These are phyloP conservation scores for Ceratobasidium sp. DNA, from an alignment of 1,284 basidiomycete species.

Conservation along the genomic window DNA sequence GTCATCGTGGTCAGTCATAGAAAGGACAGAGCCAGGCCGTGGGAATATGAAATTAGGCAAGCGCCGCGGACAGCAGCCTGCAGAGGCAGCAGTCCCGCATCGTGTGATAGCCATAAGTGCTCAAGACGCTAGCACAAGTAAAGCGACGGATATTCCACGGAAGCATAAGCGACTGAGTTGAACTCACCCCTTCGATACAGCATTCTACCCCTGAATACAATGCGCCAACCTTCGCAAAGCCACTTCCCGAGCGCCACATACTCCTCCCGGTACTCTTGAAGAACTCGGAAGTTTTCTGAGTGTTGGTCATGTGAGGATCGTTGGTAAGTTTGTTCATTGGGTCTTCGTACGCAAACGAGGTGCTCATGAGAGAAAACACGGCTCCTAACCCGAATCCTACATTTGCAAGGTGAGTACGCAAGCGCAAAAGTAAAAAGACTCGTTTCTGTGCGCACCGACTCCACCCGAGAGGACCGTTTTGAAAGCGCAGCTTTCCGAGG, in stretches of 20 bases:
- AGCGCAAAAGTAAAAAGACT: not conserved
- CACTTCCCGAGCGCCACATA: constrained; percentile 91
- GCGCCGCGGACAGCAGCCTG: too few relatives aligned
- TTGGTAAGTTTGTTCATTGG: constrained; percentile 79
- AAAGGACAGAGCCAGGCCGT: too few relatives aligned
- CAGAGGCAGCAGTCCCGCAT: too few relatives aligned
- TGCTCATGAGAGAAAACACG: constrained; percentile 96
- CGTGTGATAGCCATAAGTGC: too few relatives aligned
- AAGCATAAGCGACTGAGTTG: not conserved
- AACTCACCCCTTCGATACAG: constrained; percentile 92
- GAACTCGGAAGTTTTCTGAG: constrained; percentile 83
- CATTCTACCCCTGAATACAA: constrained; percentile 95
- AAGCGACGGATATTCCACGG: too few relatives aligned
- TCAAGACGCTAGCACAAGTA: too few relatives aligned
- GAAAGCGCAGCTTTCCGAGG: constrained; percentile 85
- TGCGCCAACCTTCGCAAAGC: constrained; percentile 95
- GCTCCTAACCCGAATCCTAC: constrained; percentile 91
- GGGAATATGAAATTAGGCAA: too few relatives aligned
- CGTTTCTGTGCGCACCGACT: constrained; percentile 67
- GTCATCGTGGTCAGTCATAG: not conserved
- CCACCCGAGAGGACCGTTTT: constrained; percentile 85
- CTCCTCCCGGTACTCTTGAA: constrained; percentile 95
- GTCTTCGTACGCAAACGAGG: constrained; percentile 96
- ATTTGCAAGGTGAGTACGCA: not conserved
- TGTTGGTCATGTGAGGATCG: constrained; percentile 60